phyloP scores from a whole-genome alignment of 768 basidiomycete species.

The Omphalotus guepiniiformis region DNA sequence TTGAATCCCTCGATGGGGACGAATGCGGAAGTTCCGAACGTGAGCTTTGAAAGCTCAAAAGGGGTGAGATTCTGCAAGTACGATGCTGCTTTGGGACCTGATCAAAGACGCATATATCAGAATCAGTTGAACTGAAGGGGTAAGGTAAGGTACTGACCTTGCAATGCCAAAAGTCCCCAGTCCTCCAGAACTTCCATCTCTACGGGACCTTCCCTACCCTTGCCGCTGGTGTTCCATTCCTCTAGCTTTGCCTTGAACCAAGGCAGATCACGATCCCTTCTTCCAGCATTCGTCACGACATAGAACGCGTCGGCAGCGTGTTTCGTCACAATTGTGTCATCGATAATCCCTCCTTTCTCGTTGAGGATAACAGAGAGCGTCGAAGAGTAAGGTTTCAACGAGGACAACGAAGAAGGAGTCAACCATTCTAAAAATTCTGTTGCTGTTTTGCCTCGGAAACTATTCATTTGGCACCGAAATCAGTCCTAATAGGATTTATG shows the following conservation, averaged over 20 bases:
- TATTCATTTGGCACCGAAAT: constrained; percentile 25
- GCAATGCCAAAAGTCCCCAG: constrained; percentile 88
- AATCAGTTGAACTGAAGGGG: background rate
- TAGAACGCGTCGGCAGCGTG: constrained; percentile 80
- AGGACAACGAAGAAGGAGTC: constrained; percentile 75
- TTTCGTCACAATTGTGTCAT: constrained; percentile 91
- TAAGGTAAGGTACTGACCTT: constrained; percentile 49
- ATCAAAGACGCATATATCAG: background rate
- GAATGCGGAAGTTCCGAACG: constrained; percentile 83
- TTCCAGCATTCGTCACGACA: constrained; percentile 94
- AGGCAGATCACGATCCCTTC: constrained; percentile 73
- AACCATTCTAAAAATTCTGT: constrained; percentile 85
- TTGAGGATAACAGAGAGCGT: constrained; percentile 90
- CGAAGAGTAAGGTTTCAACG: constrained; percentile 68
- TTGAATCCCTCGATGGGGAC: constrained; percentile 72
- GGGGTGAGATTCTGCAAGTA: constrained; percentile 76
- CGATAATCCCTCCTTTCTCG: constrained; percentile 88
- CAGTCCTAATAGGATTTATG: background rate
- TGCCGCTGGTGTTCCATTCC: constrained; percentile 71
- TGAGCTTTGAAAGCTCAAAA: constrained; percentile 67
- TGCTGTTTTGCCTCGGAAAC: constrained; percentile 77
- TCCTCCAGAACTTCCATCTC: constrained; percentile 76
- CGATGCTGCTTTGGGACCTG: constrained; percentile 78
- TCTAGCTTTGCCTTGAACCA: constrained; percentile 68
- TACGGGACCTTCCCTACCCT: constrained; percentile 56